Percentiles rank a stretch among this genome's conserved stretches.
Evolutionary conservation across 805 yeast genomes (phyloP).

Genomic region (Candida yuanshanica): DNA sequence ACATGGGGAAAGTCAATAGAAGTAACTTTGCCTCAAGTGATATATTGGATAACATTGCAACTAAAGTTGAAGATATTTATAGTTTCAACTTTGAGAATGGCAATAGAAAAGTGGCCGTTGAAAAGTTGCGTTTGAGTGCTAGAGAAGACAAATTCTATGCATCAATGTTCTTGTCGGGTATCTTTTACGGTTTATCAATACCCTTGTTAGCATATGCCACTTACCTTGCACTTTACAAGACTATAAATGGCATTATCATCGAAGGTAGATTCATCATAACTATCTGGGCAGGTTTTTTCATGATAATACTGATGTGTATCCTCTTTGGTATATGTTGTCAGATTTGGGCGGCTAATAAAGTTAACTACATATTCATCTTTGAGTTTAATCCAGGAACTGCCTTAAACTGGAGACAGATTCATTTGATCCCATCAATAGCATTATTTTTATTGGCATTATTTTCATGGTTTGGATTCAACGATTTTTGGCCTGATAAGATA

Average conservation of each 20-base stretch:
- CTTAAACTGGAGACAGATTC: slow-evolving; percentile 59
- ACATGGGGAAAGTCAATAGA: slow-evolving; percentile 51
- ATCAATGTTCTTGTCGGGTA: slow-evolving; percentile 56
- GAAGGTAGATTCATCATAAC: slow-evolving; percentile 66
- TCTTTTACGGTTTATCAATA: slow-evolving; percentile 61
- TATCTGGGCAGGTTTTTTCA: slow-evolving; percentile 88
- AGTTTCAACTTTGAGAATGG: slow-evolving; percentile 64
- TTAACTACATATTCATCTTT: slow-evolving; percentile 88
- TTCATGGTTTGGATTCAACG: slow-evolving; percentile 69
- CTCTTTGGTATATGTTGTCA: slow-evolving; percentile 64
- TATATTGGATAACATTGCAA: slow-evolving; percentile 56
- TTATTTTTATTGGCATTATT: slow-evolving; percentile 53
- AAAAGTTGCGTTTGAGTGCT: slow-evolving; percentile 52
- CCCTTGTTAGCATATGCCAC: slow-evolving; percentile 64
- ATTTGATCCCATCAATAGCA: slow-evolving; percentile 56
- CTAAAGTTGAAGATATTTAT: slow-evolving; percentile 62
- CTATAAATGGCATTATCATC: slow-evolving; percentile 36
- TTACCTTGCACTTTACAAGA: slow-evolving; percentile 41
- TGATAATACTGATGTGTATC: slow-evolving; percentile 52
- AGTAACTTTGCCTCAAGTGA: slow-evolving; percentile 61
- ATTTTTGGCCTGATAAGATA: slow-evolving; percentile 55
- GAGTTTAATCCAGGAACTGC: slow-evolving; percentile 72
- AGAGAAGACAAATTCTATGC: slow-evolving; percentile 30
- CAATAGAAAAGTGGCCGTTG: slow-evolving; percentile 61
- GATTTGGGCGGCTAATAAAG: slow-evolving; percentile 68